These are phyloP conservation scores for Physcomitrium patens DNA, from an alignment of 225 moss, liverwort and hornwort genomes.

Conservation along the genomic window DNA sequence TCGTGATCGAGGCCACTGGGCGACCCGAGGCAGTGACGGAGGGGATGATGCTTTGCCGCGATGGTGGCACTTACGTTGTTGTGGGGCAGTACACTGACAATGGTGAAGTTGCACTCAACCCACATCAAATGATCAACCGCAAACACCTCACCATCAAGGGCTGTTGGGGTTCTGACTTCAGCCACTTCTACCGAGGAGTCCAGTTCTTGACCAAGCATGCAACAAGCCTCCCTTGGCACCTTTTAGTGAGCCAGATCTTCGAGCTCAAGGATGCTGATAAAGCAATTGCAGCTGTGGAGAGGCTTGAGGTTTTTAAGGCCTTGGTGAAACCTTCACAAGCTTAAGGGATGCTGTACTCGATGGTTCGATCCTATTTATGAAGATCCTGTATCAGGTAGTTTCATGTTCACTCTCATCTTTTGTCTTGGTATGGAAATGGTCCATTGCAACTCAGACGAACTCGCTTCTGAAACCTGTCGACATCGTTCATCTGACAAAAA, in stretches of 20 bases:
- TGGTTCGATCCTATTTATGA: neutral
- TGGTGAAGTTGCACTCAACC: slow-evolving; percentile 72
- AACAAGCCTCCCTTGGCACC: slow-evolving; percentile 66
- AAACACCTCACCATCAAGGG: slow-evolving; percentile 78
- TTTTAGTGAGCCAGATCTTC: slow-evolving; percentile 55
- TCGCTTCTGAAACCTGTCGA: no score
- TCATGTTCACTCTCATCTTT: no score
- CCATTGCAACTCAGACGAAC: no score
- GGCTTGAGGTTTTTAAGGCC: slow-evolving; percentile 76
- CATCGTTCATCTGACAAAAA: no score
- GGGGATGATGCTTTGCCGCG: slow-evolving; percentile 69
- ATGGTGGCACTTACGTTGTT: slow-evolving; percentile 75
- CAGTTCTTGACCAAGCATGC: slow-evolving; percentile 76
- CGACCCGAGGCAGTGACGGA: slow-evolving; percentile 77
- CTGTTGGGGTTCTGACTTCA: slow-evolving; percentile 93
- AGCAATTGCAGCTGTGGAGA: slow-evolving; percentile 64
- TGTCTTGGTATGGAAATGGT: no score
- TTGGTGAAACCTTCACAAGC: slow-evolving; percentile 40
- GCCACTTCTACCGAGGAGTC: slow-evolving; percentile 81
- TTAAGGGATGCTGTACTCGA: neutral
- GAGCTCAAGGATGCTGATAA: slow-evolving; percentile 48
- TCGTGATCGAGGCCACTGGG: slow-evolving; percentile 87
- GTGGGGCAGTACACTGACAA: slow-evolving; percentile 89
- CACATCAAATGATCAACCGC: slow-evolving; percentile 75
- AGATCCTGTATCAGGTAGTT: neutral